phyloP scores from a whole-genome alignment of 345 rosid species.

The Eucalyptus decipiens region DNA sequence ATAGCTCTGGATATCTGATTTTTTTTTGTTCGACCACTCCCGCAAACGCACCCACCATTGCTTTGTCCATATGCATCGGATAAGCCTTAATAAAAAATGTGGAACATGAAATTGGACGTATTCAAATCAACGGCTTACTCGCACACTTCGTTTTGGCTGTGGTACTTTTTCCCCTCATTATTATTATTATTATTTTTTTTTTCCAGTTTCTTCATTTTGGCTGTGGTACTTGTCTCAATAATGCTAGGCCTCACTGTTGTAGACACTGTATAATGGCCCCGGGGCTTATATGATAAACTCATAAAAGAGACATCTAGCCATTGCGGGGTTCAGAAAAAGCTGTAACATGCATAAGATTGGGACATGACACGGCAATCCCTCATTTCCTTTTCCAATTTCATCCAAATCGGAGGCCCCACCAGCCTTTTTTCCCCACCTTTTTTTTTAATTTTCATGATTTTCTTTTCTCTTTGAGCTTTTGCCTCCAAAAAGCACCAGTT shows the following conservation, averaged over 20 bases:
- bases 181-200: neutral
- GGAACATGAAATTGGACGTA: neutral
- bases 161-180: neutral
- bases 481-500: neutral
- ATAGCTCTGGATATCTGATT: neutral
- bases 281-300: neutral
- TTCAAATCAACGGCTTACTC: neutral
- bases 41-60: neutral
- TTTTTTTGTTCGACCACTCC: neutral
- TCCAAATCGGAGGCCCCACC: neutral
- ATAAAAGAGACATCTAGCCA: neutral
- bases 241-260: neutral
- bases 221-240: neutral
- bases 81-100: neutral
- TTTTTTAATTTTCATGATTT: neutral
- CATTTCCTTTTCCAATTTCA: neutral
- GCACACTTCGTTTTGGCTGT: neutral
- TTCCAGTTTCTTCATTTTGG: neutral
- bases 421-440: neutral
- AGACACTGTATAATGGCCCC: neutral
- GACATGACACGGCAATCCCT: neutral
- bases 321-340: neutral
- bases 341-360: neutral
- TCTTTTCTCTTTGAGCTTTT: neutral
- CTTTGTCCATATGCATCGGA: neutral